phyloP scores from a whole-genome alignment of 164 flowering plant genomes.

The Magnolia officinalis region DNA sequence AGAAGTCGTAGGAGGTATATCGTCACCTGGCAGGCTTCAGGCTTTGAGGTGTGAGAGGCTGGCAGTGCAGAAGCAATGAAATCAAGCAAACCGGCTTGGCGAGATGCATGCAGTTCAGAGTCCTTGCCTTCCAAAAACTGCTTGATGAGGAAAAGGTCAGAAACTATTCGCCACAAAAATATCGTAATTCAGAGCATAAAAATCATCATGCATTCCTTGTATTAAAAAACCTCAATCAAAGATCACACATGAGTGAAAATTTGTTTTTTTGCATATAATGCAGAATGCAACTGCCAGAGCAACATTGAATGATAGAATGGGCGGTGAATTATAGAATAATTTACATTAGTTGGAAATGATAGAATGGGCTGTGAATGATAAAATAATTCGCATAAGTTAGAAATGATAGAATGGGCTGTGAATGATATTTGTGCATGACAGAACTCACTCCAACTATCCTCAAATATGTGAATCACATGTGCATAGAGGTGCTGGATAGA shows the following conservation, averaged over 20 bases:
- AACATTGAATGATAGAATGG: too few relatives aligned
- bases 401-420: too few relatives aligned
- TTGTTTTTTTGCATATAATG: neutral
- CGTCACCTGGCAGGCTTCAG: slow-evolving; percentile 89
- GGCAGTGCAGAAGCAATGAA: slow-evolving; percentile 92
- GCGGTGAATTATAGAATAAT: too few relatives aligned
- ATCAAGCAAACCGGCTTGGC: slow-evolving; percentile 92
- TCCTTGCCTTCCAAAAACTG: slow-evolving; percentile 91
- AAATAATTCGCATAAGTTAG: too few relatives aligned
- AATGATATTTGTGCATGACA: too few relatives aligned
- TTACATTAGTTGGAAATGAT: too few relatives aligned
- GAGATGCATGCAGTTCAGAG: slow-evolving; percentile 79
- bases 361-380: too few relatives aligned
- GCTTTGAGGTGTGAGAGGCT: slow-evolving; percentile 88
- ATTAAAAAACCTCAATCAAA: neutral
- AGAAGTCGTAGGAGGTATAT: slow-evolving; percentile 69
- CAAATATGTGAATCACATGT: too few relatives aligned
- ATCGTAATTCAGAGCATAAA: slow-evolving; percentile 5
- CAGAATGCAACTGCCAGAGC: neutral
- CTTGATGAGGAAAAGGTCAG: slow-evolving; percentile 12
- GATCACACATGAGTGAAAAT: neutral
- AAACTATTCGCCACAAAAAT: slow-evolving; percentile 5
- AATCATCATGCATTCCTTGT: neutral
- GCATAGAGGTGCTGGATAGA: too few relatives aligned
- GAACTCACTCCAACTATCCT: too few relatives aligned